These are phyloP conservation scores for Citrullus amarus DNA, from an alignment of 306 rosid genomes.

Conservation along the genomic window DNA sequence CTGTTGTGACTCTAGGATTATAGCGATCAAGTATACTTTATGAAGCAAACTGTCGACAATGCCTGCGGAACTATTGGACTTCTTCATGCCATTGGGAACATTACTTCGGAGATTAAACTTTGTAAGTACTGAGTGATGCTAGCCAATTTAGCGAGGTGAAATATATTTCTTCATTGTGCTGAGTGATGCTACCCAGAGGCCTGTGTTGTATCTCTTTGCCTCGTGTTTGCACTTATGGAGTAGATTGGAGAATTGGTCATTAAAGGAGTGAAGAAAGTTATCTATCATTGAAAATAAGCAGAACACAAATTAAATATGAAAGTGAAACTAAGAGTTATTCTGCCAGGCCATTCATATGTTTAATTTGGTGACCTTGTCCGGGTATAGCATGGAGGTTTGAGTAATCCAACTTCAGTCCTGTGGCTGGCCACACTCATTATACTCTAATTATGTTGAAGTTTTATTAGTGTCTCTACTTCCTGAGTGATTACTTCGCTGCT, in stretches of 20 bases:
- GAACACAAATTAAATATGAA: neutral
- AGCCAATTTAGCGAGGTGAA: neutral
- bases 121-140: slow-evolving; percentile 26
- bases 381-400: neutral
- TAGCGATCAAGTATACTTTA: slow-evolving; percentile 45
- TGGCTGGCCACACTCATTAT: neutral
- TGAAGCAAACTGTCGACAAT: slow-evolving; percentile 91
- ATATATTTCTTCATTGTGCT: neutral
- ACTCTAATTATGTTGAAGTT: neutral
- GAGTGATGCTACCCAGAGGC: neutral
- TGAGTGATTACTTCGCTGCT: neutral
- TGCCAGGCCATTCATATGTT: neutral
- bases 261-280: neutral
- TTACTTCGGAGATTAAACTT: slow-evolving; percentile 64
- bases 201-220: neutral
- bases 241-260: neutral
- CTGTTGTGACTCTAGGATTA: slow-evolving; percentile 43
- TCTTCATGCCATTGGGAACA: slow-evolving; percentile 87
- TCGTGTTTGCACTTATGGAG: neutral
- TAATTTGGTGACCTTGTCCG: neutral
- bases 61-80: slow-evolving; percentile 98
- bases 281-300: neutral
- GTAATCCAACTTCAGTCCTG: neutral
- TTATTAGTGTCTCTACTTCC: neutral
- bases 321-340: neutral